Base-by-base conservation (phyloP, 805 yeast species). In the Candida odintsovae region DNA sequence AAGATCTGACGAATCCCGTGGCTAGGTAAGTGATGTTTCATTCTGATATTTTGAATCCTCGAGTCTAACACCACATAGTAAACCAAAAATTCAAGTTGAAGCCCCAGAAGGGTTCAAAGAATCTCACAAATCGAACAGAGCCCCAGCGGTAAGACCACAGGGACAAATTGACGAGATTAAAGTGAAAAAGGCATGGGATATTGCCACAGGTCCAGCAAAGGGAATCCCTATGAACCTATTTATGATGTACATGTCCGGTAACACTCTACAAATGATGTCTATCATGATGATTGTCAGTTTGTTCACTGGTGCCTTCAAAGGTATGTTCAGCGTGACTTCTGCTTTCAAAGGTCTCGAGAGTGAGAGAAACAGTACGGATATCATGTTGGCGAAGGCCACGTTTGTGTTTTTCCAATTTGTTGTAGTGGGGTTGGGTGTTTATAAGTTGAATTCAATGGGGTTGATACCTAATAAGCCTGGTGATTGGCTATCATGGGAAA, bases 161-260 rank as follows among this genome's bases (percentile, higher is more conserved):
- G 33, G 20, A 7, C 36, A 33, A 18, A 33, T 33, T 16, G 36
- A 33, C 20, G 18, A 7, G 36, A n/a, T 33, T 11, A 33, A 33
- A 10, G 39, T n/a, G 3, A 29, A 82, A 58, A 86, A 85, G 58
- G 90, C 95, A 0, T 89, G 97, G 96, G 94, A 86, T 48, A 61
- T 86, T 35, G 95, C 97, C 2, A 65, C 77, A 15, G 80, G 81
- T 1, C 97, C 97, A 0, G 86, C 89, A 3, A 92, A 90, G 61
- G 67, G 77, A 25, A 75, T 94, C n/a, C 96, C 97, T 8, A 86
- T 89, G 95, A 94, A 88, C 59, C 64, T 86, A 42, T 69, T 88
- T 41, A 88, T 92, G 96, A 81, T 89, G 50, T 94, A 88, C 64
- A 87, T 92, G 88, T 81, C 96, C 0, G 98, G 98, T 28, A 84